Evolutionary conservation across 305 asterid genomes (phyloP).

Genomic region (Fraxinus sp.): DNA sequence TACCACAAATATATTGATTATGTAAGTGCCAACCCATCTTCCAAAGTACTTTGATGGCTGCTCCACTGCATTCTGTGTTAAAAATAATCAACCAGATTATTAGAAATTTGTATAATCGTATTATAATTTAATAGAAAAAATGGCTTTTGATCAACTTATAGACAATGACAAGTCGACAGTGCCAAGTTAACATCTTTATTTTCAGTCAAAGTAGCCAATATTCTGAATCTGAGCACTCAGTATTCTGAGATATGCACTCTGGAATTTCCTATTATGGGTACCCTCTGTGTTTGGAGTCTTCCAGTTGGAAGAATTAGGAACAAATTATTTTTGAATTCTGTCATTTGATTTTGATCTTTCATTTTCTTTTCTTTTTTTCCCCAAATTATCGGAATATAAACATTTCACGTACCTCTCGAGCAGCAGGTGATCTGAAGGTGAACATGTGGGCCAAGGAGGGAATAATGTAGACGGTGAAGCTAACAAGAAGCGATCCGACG

Average conservation of each 20-base stretch:
- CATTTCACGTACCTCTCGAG: constrained; percentile 39
- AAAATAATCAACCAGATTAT: not conserved
- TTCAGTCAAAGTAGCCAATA: not conserved
- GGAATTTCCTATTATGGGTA: not conserved
- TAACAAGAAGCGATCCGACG: constrained; percentile 53
- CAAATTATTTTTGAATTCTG: not conserved
- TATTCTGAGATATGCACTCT: not conserved
- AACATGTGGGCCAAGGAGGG: constrained; percentile 50
- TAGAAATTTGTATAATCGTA: not conserved
- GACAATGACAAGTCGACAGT: not conserved
- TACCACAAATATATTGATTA: constrained; percentile 56
- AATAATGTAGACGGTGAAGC: constrained; percentile 54
- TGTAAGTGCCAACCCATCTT: constrained; percentile 60
- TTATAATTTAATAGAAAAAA: no score
- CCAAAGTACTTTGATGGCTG: constrained; percentile 61
- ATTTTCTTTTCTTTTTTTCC: not conserved
- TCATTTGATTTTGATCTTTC: not conserved
- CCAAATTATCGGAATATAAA: not conserved
- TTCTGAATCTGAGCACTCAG: not conserved
- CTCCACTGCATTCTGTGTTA: constrained; percentile 68
- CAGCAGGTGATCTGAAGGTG: constrained; percentile 46
- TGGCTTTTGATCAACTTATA: not conserved
- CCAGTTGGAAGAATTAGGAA: not conserved
- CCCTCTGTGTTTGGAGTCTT: not conserved
- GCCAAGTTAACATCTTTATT: not conserved